These are phyloP conservation scores for Aureobasidium mangrovei DNA, from an alignment of 2,329 filamentous ascomycete genomes.

Conservation along the genomic window DNA sequence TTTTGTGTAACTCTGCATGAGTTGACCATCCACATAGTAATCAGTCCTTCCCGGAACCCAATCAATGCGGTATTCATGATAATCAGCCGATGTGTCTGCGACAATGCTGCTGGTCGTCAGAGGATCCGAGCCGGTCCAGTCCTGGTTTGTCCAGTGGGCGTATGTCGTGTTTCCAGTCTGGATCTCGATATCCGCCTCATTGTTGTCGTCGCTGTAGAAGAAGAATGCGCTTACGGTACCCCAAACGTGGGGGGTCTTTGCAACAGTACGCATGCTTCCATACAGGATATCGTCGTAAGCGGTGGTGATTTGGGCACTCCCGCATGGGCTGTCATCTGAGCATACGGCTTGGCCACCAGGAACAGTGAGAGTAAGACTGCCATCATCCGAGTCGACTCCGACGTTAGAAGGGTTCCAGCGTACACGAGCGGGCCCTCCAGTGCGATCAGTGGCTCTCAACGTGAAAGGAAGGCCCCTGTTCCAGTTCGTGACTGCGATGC, in stretches of 20 bases:
- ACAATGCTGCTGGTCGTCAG: constrained; percentile 53
- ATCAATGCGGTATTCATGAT: constrained; percentile 76
- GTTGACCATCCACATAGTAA: constrained; percentile 59
- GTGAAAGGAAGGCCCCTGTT: neutral
- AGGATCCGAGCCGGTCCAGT: constrained; percentile 53
- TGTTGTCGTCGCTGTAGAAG: constrained; percentile 71
- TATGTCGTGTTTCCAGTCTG: constrained; percentile 11
- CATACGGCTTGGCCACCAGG: neutral
- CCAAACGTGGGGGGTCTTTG: constrained; percentile 51
- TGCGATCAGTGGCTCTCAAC: constrained; percentile 3
- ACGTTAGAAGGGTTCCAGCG: neutral
- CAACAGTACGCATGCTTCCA: constrained; percentile 59
- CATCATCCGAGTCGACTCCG: neutral
- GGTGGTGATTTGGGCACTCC: constrained; percentile 54
- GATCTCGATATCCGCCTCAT: constrained; percentile 71
- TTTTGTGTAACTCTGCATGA: constrained; percentile 46
- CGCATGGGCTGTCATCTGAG: constrained; percentile 1
- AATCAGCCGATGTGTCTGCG: constrained; percentile 53
- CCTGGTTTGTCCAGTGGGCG: constrained; percentile 46
- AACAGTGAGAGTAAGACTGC: constrained; percentile 1
- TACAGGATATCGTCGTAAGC: constrained; percentile 50
- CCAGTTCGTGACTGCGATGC: neutral
- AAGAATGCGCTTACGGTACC: constrained; percentile 74
- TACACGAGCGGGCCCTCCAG: neutral
- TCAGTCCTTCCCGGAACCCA: constrained; percentile 53